These are phyloP conservation scores for Monosporascus ibericus DNA, from an alignment of 2,329 filamentous ascomycete genomes.

Conservation along the genomic window DNA sequence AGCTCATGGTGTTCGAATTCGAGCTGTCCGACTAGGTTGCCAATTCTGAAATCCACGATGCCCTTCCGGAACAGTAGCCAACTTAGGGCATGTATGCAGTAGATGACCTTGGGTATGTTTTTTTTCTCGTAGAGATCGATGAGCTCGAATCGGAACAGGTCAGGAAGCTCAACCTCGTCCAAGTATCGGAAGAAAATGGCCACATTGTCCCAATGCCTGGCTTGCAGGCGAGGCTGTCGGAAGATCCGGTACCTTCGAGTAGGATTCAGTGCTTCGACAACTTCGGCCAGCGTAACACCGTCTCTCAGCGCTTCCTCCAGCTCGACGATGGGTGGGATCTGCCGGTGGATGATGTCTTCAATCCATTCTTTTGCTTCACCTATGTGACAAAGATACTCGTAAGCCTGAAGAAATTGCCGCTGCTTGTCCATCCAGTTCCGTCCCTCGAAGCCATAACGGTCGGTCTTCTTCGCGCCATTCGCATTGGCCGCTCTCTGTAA, in stretches of 20 bases:
- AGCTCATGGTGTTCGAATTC: constrained; percentile 97
- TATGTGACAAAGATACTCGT: constrained; percentile 98
- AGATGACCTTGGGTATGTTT: constrained; percentile 98
- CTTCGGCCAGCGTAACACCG: constrained; percentile 88
- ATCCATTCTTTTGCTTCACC: constrained; percentile 99
- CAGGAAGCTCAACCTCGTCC: constrained; percentile 84
- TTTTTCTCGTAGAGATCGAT: constrained; percentile 99
- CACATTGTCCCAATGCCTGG: constrained; percentile 95
- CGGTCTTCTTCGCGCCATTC: constrained; percentile 39
- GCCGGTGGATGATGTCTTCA: constrained; percentile 44
- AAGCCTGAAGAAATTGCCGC: constrained; percentile 90
- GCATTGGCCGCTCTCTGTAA: constrained; percentile 66
- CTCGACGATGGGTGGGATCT: constrained; percentile 84
- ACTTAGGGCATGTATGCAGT: constrained; percentile 94
- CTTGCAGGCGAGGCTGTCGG: constrained; percentile 77
- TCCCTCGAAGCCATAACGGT: constrained; percentile 66
- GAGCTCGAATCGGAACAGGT: constrained; percentile 93
- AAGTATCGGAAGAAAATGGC: constrained; percentile 93
- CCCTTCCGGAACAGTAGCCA: constrained; percentile 96
- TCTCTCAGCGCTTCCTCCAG: constrained; percentile 88
- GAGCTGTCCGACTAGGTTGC: constrained; percentile 90
- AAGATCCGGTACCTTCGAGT: constrained; percentile 76
- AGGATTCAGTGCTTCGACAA: constrained; percentile 84
- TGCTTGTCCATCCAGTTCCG: constrained; percentile 99
- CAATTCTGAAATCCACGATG: constrained; percentile 91